These are phyloP conservation scores for Aquilaria agallochum DNA, from an alignment of 441 rosid species.

Conservation along the genomic window DNA sequence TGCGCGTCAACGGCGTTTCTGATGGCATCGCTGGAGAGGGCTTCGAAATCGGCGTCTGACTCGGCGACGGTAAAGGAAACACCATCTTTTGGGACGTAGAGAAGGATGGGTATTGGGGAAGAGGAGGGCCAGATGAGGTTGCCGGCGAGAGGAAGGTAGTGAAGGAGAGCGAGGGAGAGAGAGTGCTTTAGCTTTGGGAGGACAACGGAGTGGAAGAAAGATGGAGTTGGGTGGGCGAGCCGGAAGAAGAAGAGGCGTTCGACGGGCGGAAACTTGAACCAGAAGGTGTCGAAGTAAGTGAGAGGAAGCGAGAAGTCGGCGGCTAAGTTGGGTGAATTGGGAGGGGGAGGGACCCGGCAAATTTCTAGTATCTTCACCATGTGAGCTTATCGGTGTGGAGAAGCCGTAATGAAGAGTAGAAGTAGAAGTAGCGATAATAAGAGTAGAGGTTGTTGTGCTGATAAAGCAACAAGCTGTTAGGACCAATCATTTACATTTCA, in stretches of 20 bases:
- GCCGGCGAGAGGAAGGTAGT: slow-evolving; percentile 37
- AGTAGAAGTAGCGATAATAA: too few relatives aligned
- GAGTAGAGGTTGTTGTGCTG: too few relatives aligned
- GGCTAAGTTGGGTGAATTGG: slow-evolving; percentile 12
- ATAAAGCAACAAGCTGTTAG: too few relatives aligned
- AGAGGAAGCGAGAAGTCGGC: slow-evolving; percentile 23
- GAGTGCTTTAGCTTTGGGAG: slow-evolving; percentile 35
- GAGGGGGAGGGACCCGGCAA: slow-evolving; percentile 16
- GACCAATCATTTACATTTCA: too few relatives aligned
- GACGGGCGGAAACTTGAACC: slow-evolving; percentile 21
- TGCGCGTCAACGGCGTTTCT: slow-evolving; percentile 17
- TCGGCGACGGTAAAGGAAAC: slow-evolving; percentile 30
- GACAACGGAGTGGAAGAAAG: slow-evolving; percentile 27
- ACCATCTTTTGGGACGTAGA: slow-evolving; percentile 20
- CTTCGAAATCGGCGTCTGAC: slow-evolving; percentile 18
- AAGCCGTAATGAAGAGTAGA: too few relatives aligned
- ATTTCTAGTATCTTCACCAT: slow-evolving; percentile 11
- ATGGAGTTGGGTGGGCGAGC: slow-evolving; percentile 12
- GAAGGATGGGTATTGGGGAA: slow-evolving; percentile 19
- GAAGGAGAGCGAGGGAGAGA: slow-evolving; percentile 31
- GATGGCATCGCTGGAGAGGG: slow-evolving; percentile 10
- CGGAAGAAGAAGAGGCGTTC: slow-evolving; percentile 32
- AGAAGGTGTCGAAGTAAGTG: slow-evolving; percentile 24
- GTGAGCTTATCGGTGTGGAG: too few relatives aligned
- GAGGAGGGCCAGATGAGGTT: slow-evolving; percentile 18